Evolutionary conservation across 2,329 filamentous ascomycete genomes (phyloP), one percentile per base, ranked within the genome.

Genomic region (Rosellinia necatrix): DNA sequence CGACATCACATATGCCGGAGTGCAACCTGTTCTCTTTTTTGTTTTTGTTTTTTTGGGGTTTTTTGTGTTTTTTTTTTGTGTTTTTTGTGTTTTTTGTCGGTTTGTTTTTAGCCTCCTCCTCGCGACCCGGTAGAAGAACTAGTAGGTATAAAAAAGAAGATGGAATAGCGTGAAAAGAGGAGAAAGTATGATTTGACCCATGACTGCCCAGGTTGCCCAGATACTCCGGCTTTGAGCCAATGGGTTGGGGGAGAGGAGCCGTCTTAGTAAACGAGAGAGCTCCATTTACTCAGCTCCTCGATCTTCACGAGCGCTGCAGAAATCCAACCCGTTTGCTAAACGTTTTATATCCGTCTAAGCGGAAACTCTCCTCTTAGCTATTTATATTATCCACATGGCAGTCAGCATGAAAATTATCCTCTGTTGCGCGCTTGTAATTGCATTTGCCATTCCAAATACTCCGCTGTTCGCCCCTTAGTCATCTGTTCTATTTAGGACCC

Each of bases 291-390:
- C 58, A 58, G 58, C 58, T 49, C 19, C 13, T 13, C 19, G 6
- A 38, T 53, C 55, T 56, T 61, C 41, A 61, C 55, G 58, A 61
- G 38, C 38, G 25, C 22, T 58, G 54, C 58, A 60, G 49, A 34
- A 21, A 24, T 29, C 27, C 30, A 41, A 37, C 12, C 19, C 40
- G 42, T 34, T 34, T 35, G 21, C 22, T 25, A 21, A 38, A 22
- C 21, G 24, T 8, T 15, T 10, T 13, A 34, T 49, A 58, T 58
- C 54, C 44, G 12, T 54, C 43, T 46, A 53, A 58, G 38, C 44
- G 44, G 24, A 17, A 29, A 42, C 12, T 9, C 25, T 7, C 37
- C 46, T 38, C 51, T 55, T 54, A 35, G 41, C 54, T 58, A 47
- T 55, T 42, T 54, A 47, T 43, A 24, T 42, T 51, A 47, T 29